These are phyloP conservation scores for Colletotrichum scovillei DNA, from an alignment of 2,329 filamentous ascomycete genomes.

Conservation along the genomic window DNA sequence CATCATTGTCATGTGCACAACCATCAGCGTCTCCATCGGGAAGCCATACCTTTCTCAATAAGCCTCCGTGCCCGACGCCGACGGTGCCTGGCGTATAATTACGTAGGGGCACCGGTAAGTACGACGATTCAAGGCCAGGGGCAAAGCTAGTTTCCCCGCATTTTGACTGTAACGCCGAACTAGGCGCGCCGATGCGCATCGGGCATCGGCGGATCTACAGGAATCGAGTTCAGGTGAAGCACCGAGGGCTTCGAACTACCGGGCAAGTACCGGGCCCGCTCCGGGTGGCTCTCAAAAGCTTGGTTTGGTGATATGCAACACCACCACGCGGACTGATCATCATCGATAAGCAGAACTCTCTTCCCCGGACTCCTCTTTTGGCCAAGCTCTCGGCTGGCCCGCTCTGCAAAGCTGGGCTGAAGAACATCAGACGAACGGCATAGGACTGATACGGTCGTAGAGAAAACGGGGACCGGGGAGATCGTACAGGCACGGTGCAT, in stretches of 20 bases:
- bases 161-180: background rate
- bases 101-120: background rate
- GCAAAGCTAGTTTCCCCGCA: constrained; percentile 9
- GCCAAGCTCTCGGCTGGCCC: background rate
- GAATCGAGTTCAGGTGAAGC: background rate
- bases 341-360: background rate
- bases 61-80: background rate
- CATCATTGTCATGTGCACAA: constrained; percentile 2
- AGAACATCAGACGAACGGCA: background rate
- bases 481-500: background rate
- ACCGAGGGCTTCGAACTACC: constrained; percentile 1
- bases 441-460: background rate
- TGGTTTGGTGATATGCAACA: background rate
- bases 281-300: constrained; percentile 10
- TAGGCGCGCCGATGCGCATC: constrained; percentile 1
- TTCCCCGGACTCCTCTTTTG: background rate
- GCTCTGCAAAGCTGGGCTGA: background rate
- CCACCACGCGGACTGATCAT: background rate
- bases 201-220: constrained; percentile 33
- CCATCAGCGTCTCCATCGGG: constrained; percentile 9
- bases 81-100: constrained; percentile 4
- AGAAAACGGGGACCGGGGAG: background rate
- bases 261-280: background rate
- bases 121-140: background rate
- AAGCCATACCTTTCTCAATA: background rate